phyloP scores from a whole-genome alignment of 2,329 filamentous ascomycete species.

The Colletotrichum limetticola region DNA sequence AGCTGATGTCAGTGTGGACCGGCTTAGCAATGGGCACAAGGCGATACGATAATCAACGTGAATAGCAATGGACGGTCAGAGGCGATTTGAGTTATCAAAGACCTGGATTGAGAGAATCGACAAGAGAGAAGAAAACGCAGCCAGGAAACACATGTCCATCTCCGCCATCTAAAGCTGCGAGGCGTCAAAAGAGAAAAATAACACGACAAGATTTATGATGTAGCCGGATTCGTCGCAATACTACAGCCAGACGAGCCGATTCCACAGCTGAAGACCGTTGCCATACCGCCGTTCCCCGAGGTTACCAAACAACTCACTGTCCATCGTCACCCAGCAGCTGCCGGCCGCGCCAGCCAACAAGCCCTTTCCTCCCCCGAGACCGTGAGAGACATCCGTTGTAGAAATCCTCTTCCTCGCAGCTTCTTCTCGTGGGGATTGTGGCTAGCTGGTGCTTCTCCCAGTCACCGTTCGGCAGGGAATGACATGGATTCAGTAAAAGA shows the following conservation, averaged over 20 bases:
- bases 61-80: neutral
- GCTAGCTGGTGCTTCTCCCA: conserved; percentile 26
- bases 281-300: conserved; percentile 35
- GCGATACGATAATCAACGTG: too few species aligned
- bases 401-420: conserved; percentile 22
- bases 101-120: conserved; percentile 36
- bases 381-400: conserved; percentile 9
- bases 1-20: neutral
- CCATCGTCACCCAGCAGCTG: conserved; percentile 45
- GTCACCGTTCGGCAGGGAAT: conserved; percentile 25
- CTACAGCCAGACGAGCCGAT: conserved; percentile 42
- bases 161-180: conserved; percentile 51
- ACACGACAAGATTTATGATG: conserved; percentile 58
- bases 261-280: conserved; percentile 40
- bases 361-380: conserved; percentile 10
- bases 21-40: neutral
- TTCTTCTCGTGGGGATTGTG: conserved; percentile 22
- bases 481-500: conserved; percentile 29
- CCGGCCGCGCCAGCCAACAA: conserved; percentile 23
- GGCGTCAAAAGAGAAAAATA: conserved; percentile 51
- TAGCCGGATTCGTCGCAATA: conserved; percentile 53
- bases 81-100: conserved; percentile 26
- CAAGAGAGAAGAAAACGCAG: conserved; percentile 35
- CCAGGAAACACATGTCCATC: conserved; percentile 39
- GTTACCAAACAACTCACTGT: conserved; percentile 37